Percentiles rank a stretch among this genome's conserved stretches.
Conservation (phyloP, 2,329 filamentous ascomycete genomes). For the Pestalotiopsis sp. region DNA sequence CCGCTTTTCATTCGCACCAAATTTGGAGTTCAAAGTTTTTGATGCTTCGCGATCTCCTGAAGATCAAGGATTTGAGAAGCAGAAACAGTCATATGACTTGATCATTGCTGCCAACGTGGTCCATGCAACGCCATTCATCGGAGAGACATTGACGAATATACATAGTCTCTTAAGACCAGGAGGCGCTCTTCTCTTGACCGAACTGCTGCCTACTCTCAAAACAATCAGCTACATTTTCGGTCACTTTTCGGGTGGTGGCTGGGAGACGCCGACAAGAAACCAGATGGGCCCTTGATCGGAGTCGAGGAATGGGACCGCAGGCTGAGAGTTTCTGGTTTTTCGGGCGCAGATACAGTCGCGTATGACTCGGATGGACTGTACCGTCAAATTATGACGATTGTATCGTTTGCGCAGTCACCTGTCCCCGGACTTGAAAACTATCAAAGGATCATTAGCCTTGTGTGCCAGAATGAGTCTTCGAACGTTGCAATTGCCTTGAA, state of each 20-base stretch:
- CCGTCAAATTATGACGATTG: too few species aligned
- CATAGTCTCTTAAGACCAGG: background rate
- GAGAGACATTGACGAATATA: background rate
- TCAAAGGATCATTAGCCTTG: background rate
- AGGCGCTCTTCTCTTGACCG: background rate
- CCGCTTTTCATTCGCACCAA: conserved; percentile 12
- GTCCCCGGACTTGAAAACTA: too few species aligned
- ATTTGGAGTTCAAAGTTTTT: background rate
- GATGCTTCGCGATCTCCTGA: conserved; percentile 2
- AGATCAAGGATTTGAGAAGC: background rate
- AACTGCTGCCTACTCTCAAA: background rate
- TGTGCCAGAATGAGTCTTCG: background rate
- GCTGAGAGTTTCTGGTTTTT: background rate
- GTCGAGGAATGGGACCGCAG: background rate
- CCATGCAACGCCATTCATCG: background rate
- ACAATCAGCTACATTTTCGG: background rate
- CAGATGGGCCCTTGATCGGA: background rate
- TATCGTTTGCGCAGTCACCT: too few species aligned
- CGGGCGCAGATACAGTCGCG: background rate
- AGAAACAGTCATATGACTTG: background rate
- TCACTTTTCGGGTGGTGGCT: background rate
- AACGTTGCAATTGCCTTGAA: background rate
- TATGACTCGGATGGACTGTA: too few species aligned
- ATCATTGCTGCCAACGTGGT: background rate
- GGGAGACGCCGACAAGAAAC: background rate